Conservation (phyloP, 257 asterid species). For the Hygrophila difformis region DNA sequence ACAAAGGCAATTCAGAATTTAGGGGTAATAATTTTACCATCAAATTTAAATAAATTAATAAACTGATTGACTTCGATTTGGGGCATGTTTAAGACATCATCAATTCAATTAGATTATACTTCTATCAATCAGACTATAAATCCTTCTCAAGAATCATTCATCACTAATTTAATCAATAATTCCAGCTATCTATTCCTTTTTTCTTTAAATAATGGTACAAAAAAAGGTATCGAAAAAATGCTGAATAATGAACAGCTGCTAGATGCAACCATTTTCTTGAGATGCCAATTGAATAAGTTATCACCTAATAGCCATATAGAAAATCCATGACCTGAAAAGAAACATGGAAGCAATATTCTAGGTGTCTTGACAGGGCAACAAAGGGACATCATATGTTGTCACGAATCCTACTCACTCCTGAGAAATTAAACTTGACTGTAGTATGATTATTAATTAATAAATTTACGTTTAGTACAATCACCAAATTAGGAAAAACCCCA, state of each 20-base stretch:
- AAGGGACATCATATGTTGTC: conserved; percentile 39
- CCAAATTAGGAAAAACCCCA: conserved; percentile 24
- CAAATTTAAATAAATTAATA: too few relatives aligned
- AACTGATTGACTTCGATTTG: conserved; percentile 5
- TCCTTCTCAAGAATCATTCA: background rate
- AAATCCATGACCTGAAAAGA: background rate
- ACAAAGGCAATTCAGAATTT: too few relatives aligned
- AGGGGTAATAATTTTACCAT: too few relatives aligned
- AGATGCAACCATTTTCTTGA: too few relatives aligned
- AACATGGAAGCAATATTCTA: conserved; percentile 36
- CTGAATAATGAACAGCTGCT: too few relatives aligned
- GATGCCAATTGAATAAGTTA: background rate
- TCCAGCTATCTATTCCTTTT: too few relatives aligned
- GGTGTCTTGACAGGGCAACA: conserved; percentile 39
- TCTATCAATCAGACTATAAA: too few relatives aligned
- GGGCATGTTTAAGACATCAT: conserved; percentile 5
- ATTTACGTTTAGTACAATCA: conserved; percentile 14
- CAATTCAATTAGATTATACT: background rate
- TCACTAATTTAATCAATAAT: too few relatives aligned
- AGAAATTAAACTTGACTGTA: background rate
- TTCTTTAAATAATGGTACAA: background rate
- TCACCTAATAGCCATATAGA: too few relatives aligned
- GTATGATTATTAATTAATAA: background rate
- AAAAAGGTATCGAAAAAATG: too few relatives aligned
- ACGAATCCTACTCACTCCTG: conserved; percentile 24